phyloP scores from a whole-genome alignment of 257 asterid species.

The Haberlea rhodopensis region DNA sequence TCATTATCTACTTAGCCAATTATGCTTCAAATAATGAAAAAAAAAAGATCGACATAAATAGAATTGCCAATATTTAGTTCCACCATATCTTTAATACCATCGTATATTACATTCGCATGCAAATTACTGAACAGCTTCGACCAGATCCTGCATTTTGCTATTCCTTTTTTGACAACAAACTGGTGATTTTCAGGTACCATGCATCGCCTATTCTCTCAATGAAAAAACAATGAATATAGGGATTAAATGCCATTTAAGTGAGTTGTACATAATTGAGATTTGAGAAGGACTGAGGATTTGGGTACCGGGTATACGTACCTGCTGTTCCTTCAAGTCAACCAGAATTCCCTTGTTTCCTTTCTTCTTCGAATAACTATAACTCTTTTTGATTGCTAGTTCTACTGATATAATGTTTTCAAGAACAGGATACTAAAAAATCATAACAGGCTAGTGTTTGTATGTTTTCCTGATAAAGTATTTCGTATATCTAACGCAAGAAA shows the following conservation, averaged over 20 bases:
- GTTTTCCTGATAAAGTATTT: neutral
- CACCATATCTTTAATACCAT: neutral
- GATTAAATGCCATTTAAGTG: neutral
- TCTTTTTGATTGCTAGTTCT: too few relatives aligned
- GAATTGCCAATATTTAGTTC: neutral
- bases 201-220: constrained; percentile 19
- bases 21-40: constrained; percentile 1
- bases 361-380: too few relatives aligned
- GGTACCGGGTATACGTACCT: constrained; percentile 35
- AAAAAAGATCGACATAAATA: constrained; percentile 5
- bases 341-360: constrained; percentile 51
- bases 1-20: neutral
- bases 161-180: constrained; percentile 3
- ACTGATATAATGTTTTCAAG: neutral
- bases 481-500: neutral
- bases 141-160: constrained; percentile 4
- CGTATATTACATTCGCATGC: constrained; percentile 16
- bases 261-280: constrained; percentile 1
- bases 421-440: neutral
- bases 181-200: constrained; percentile 12
- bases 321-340: constrained; percentile 47
- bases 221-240: constrained; percentile 14
- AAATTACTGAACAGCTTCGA: constrained; percentile 1
- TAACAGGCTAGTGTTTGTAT: neutral
- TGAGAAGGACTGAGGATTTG: neutral